Conservation (phyloP, 345 rosid genomes). For the Linum lewisii region DNA sequence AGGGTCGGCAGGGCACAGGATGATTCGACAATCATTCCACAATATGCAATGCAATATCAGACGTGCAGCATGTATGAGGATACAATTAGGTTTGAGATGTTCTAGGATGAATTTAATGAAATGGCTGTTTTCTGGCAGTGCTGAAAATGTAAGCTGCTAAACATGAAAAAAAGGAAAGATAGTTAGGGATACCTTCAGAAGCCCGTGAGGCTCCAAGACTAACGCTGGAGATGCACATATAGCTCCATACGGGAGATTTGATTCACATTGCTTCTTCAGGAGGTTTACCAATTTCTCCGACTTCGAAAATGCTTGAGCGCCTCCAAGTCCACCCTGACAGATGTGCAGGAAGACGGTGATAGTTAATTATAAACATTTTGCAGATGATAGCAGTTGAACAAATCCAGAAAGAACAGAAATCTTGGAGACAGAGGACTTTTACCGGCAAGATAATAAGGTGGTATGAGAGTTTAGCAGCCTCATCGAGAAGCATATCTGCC, state of each 20-base stretch:
- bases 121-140: no score
- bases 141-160: not conserved
- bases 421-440: constrained; percentile 13
- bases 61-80: no score
- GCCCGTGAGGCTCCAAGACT: constrained; percentile 81
- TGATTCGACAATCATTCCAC: no score
- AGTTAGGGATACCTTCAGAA: constrained; percentile 53
- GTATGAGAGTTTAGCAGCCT: constrained; percentile 68
- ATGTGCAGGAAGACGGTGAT: not conserved
- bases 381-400: not conserved
- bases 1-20: no score
- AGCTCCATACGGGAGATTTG: constrained; percentile 83
- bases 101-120: no score
- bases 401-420: not conserved
- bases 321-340: constrained; percentile 84
- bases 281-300: constrained; percentile 68
- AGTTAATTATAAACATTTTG: no score
- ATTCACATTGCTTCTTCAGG: constrained; percentile 66
- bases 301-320: constrained; percentile 79
- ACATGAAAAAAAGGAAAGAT: no score
- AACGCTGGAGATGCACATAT: constrained; percentile 94
- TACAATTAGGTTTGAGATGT: not conserved
- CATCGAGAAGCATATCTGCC: constrained; percentile 81
- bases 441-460: constrained; percentile 89
- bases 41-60: no score